These are phyloP conservation scores for Pogostemon cablin DNA, from an alignment of 257 asterid genomes.

Conservation along the genomic window DNA sequence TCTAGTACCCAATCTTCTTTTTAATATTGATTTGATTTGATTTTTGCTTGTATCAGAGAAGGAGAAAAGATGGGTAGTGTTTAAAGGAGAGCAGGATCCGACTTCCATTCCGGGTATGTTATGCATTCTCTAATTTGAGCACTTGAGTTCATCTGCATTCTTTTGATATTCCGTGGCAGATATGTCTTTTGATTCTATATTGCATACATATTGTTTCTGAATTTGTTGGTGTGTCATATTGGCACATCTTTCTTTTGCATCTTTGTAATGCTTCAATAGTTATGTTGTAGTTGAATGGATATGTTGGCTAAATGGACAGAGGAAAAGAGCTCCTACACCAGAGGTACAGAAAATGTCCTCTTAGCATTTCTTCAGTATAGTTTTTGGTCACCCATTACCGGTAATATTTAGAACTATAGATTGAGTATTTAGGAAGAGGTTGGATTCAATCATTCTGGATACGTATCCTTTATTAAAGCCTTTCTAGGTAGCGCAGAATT, in stretches of 20 bases:
- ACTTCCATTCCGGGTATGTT: conserved; percentile 80
- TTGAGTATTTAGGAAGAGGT: background rate
- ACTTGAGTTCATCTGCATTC: background rate
- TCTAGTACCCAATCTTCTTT: background rate
- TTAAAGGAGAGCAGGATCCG: conserved; percentile 93
- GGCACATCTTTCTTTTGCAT: conserved; percentile 9
- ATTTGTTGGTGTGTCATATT: background rate
- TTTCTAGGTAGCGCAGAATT: conserved; percentile 6
- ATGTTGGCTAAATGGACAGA: conserved; percentile 98
- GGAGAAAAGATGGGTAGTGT: conserved; percentile 86
- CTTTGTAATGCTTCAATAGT: conserved; percentile 39
- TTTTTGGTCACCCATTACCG: background rate
- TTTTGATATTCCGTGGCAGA: background rate
- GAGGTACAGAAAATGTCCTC: conserved; percentile 54
- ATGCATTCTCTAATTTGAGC: conserved; percentile 22
- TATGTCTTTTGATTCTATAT: background rate
- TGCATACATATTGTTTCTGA: conserved; percentile 7
- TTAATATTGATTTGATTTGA: background rate
- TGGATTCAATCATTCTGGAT: conserved; percentile 1
- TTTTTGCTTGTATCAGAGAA: conserved; percentile 57
- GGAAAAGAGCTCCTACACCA: conserved; percentile 84
- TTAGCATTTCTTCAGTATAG: background rate
- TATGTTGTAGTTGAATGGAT: conserved; percentile 94
- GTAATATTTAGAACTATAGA: background rate
- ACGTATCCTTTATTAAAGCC: conserved; percentile 11